Base-by-base conservation (phyloP, 2,329 filamentous ascomycete species). In the Clonostachys rhizophaga region DNA sequence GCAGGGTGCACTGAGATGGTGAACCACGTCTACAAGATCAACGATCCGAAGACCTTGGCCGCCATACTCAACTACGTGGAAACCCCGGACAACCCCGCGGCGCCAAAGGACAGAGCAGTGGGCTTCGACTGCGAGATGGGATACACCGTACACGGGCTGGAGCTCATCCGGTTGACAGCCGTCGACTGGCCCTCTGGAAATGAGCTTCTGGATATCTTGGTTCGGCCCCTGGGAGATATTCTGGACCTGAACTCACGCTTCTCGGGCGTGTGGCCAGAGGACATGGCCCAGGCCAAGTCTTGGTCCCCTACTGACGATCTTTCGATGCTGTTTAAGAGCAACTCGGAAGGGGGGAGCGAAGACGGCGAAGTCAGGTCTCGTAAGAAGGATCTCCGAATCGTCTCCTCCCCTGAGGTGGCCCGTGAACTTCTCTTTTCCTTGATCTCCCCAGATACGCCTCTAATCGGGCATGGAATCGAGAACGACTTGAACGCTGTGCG, bases 41-140 rank as follows among this genome's bases (percentile, higher is more conserved):
- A 78, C 0, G 85, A 91, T 49, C 70, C 82, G 2, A 90, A 89
- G 53, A 77, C 91, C 18, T 74, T 99, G 24, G 90, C 91, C 0
- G 71, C 84, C 1, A 70, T 92, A 4, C 76, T 95, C 57, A 91
- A 92, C 45, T 99, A 95, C 62, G 78, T 82, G 48, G 68, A 81
- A 51, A 97, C 94, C 0, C 91, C 91, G 0, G 67, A 74, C 12
- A 91, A 90, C 54, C 63, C 70, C 2, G 57, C 67, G 3, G 73
- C 70, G 2, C 69, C 72, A 0, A 57, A 65, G 2, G 69, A 77
- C 45, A 79, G 79, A 35, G 89, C 87, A 3, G 83, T 97, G 11
- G 87, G 84, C 53, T 92, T 99, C 58, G 94, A 99, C 63, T 97
- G 94, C 58, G 94, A 99, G 62, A 99, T 99, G 94, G 89, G 89